Conservation (phyloP, 176 grass and related monocot genomes). For the Pharus latifolius region DNA sequence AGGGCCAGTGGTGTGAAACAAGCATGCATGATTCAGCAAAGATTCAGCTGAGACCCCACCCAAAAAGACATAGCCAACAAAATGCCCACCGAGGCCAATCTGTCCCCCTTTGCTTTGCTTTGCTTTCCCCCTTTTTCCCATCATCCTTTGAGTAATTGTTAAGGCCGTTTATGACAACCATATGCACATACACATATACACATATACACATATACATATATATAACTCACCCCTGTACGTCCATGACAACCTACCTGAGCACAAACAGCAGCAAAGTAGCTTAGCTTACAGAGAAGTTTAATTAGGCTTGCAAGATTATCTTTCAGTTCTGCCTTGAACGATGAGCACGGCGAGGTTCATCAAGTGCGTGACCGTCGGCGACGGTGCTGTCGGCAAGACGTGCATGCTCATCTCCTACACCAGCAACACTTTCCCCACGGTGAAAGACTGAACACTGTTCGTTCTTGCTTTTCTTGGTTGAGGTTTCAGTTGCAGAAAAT, state of each 20-base stretch:
- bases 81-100: conserved; percentile 29
- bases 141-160: conserved; percentile 27
- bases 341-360: conserved; percentile 67
- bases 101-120: background rate
- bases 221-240: background rate
- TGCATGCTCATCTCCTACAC: conserved; percentile 98
- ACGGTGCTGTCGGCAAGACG: conserved; percentile 77
- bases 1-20: background rate
- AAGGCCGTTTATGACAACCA: conserved; percentile 14
- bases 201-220: background rate
- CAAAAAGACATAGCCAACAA: conserved; percentile 16
- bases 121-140: background rate
- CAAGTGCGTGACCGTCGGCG: conserved; percentile 83
- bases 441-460: background rate
- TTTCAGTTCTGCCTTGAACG: too few relatives aligned
- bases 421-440: conserved; percentile 89
- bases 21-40: conserved; percentile 1
- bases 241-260: conserved; percentile 8
- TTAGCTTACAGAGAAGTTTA: background rate
- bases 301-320: too few relatives aligned
- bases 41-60: background rate
- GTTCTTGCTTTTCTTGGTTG: background rate
- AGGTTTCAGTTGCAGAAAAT: background rate
- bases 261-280: background rate
- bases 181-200: background rate